These are phyloP conservation scores for Brassica rapa DNA, from an alignment of 345 rosid genomes.

Conservation along the genomic window DNA sequence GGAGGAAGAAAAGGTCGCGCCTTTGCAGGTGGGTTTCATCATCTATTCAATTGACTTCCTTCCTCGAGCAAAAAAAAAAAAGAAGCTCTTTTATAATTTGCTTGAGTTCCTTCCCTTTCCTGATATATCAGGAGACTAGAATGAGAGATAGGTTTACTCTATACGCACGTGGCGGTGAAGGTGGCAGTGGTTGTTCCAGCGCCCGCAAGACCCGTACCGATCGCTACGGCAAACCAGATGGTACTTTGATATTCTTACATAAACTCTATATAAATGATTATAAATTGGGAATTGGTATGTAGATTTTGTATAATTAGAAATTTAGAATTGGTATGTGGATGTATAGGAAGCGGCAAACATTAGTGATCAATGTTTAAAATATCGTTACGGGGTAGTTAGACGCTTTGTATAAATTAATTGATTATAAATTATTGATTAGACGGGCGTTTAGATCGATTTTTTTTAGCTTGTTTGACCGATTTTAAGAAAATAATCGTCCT, in stretches of 20 bases:
- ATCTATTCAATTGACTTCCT: neutral
- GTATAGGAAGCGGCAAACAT: neutral
- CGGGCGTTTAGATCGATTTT: too few relatives aligned
- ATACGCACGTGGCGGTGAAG: constrained; percentile 46
- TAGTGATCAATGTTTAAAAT: neutral
- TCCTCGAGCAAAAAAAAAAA: neutral
- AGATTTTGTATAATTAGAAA: neutral
- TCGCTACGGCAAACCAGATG: constrained; percentile 46
- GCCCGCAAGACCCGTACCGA: constrained; percentile 39
- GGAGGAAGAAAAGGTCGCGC: constrained; percentile 54
- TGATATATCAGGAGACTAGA: constrained; percentile 39
- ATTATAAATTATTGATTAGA: too few relatives aligned
- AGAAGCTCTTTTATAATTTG: neutral
- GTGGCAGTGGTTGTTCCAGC: constrained; percentile 46
- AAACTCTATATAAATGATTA: neutral
- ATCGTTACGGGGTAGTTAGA: neutral
- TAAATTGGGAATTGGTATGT: neutral
- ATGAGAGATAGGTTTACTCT: constrained; percentile 55
- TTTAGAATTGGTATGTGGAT: neutral
- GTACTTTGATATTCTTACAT: neutral
- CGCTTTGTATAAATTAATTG: too few relatives aligned
- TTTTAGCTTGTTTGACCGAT: too few relatives aligned
- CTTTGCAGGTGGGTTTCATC: neutral
- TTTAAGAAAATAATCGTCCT: too few relatives aligned
- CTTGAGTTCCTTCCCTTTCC: neutral